Conservation (phyloP, 768 basidiomycete genomes). For the Clavulina sp. region DNA sequence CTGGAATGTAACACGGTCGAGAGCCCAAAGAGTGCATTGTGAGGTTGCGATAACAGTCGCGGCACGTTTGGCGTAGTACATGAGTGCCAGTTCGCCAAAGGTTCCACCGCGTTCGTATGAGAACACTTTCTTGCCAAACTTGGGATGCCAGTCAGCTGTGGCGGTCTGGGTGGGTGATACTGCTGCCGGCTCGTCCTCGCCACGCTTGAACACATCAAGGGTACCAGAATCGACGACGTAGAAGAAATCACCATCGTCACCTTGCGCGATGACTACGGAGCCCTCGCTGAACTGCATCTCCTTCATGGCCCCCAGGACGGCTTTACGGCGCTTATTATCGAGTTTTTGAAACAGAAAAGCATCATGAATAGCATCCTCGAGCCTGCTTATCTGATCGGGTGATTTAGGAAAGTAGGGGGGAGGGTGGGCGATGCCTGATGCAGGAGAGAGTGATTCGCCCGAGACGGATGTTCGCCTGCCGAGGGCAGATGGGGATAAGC, state of each 20-base stretch:
- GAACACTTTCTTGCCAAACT: constrained; percentile 65
- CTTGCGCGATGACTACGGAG: constrained; percentile 90
- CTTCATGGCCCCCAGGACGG: constrained; percentile 90
- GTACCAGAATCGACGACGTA: constrained; percentile 89
- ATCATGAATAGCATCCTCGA: constrained; percentile 68
- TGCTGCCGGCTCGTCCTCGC: constrained; percentile 6
- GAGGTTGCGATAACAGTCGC: constrained; percentile 83
- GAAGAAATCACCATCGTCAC: constrained; percentile 92
- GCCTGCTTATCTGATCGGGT: constrained; percentile 67
- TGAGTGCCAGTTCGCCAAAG: constrained; percentile 91
- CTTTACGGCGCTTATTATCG: constrained; percentile 87
- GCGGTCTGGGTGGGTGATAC: constrained; percentile 23
- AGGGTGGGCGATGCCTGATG: constrained; percentile 43
- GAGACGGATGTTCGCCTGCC: constrained; percentile 88
- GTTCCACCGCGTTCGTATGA: constrained; percentile 72
- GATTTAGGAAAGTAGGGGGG: constrained; percentile 67
- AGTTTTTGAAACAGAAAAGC: constrained; percentile 94
- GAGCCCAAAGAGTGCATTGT: constrained; percentile 73
- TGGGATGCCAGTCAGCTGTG: constrained; percentile 42
- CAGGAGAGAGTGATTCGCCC: constrained; percentile 86
- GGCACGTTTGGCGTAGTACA: constrained; percentile 94
- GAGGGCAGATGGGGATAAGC: constrained; percentile 38
- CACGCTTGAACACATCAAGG: constrained; percentile 24
- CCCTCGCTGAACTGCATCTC: constrained; percentile 54
- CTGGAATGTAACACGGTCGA: constrained; percentile 96